A percentile compares a stretch with the other conserved stretches of the same genome.
These are phyloP conservation scores for Plasmodium billcollinsi DNA, from an alignment of 169 alveolate genomes.

Conservation along the genomic window DNA sequence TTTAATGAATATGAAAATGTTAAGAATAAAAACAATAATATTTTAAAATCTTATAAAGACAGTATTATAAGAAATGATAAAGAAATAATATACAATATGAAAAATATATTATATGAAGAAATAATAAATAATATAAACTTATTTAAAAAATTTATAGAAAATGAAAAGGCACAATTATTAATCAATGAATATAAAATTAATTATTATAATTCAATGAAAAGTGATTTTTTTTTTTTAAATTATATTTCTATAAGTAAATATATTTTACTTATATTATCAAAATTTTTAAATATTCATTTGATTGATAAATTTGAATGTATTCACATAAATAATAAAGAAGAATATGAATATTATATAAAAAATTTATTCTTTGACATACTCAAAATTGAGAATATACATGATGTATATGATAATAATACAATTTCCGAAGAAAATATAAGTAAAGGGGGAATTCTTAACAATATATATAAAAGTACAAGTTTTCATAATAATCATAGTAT, in stretches of 20 bases:
- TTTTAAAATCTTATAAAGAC: too few species aligned
- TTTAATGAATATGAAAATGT: too few species aligned
- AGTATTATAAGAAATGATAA: background rate
- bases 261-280: constrained; percentile 23
- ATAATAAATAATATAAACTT: constrained; percentile 13
- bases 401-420: background rate
- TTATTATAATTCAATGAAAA: constrained; percentile 4
- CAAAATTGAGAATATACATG: constrained; percentile 6
- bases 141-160: constrained; percentile 17
- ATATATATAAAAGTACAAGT: too few species aligned
- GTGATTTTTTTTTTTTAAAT: constrained; percentile 10
- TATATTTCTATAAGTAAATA: constrained; percentile 39
- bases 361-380: constrained; percentile 21
- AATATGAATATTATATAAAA: constrained; percentile 9
- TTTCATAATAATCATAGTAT: too few species aligned
- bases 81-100: constrained; percentile 1
- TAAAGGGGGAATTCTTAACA: background rate
- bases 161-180: constrained; percentile 27
- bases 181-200: constrained; percentile 32
- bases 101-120: constrained; percentile 44
- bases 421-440: background rate
- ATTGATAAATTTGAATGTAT: constrained; percentile 9
- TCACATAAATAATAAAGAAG: constrained; percentile 29
- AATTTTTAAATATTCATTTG: constrained; percentile 36
- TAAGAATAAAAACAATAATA: too few species aligned